A percentile compares a stretch with the other conserved stretches of the same genome.
phyloP scores from a whole-genome alignment of 306 rosid species.

The Coriaria nepalensis region DNA sequence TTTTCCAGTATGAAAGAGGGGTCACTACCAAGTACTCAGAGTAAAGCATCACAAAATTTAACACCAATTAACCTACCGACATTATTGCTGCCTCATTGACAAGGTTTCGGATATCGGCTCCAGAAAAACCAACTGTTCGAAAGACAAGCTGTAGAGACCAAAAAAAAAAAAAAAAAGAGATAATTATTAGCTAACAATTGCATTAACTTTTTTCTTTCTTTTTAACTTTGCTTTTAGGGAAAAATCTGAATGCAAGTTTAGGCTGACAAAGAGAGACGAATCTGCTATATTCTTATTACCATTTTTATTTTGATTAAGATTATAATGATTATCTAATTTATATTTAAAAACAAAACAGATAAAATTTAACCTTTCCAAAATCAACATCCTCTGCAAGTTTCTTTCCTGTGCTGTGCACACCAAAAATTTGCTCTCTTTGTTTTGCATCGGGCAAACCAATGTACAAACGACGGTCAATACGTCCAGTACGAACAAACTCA shows the following conservation, averaged over 20 bases:
- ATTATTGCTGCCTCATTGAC: conserved; percentile 95
- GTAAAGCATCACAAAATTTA: no score
- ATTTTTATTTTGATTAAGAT: no score
- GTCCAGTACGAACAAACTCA: conserved; percentile 80
- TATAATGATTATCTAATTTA: neutral
- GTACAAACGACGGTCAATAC: conserved; percentile 90
- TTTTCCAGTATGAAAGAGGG: neutral
- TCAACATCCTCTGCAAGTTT: conserved; percentile 71
- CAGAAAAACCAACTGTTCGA: conserved; percentile 94
- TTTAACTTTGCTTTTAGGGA: no score
- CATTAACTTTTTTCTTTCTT: no score
- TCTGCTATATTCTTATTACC: no score
- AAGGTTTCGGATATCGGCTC: conserved; percentile 91
- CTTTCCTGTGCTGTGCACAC: conserved; percentile 75
- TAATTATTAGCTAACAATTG: conserved; percentile 3
- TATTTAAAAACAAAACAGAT: neutral
- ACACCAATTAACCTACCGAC: conserved; percentile 80
- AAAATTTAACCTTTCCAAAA: conserved; percentile 50
- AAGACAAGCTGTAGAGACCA: conserved; percentile 77
- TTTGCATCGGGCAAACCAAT: conserved; percentile 90
- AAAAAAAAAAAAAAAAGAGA: conserved; percentile 16
- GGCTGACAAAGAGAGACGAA: neutral
- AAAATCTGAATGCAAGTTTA: neutral
- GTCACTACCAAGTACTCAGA: no score
- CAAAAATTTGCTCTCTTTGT: conserved; percentile 75